Evolutionary conservation across 2,329 filamentous ascomycete species (phyloP).

Genomic region (Penicillium occitanis): DNA sequence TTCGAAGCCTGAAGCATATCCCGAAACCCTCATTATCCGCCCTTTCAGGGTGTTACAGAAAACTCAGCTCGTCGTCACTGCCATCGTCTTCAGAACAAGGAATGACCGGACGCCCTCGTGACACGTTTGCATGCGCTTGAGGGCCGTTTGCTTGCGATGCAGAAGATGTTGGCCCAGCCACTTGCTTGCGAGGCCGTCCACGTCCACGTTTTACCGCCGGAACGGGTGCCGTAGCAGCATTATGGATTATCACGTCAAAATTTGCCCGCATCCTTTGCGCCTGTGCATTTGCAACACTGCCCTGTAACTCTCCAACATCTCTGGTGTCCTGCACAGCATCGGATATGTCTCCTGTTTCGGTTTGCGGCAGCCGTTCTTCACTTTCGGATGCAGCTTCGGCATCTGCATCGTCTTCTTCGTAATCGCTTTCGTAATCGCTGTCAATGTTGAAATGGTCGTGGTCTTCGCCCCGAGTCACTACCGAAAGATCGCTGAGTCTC

Average conservation of each 20-base stretch:
- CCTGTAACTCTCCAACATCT: background rate
- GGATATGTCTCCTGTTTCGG: conserved; percentile 9
- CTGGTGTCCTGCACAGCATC: conserved; percentile 17
- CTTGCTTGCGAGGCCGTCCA: conserved; percentile 17
- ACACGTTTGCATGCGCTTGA: conserved; percentile 12
- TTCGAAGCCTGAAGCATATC: background rate
- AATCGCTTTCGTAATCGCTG: conserved; percentile 1
- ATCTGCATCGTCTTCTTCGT: background rate
- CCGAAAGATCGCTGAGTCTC: conserved; percentile 3
- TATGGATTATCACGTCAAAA: conserved; percentile 21
- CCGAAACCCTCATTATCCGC: background rate
- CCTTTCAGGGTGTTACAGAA: conserved; percentile 25
- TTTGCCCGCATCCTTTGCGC: background rate
- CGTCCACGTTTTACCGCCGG: conserved; percentile 10
- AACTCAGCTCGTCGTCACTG: conserved; percentile 43
- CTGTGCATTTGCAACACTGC: conserved; percentile 5
- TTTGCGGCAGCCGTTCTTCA: background rate
- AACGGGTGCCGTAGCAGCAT: background rate
- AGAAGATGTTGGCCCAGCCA: background rate
- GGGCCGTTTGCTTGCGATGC: background rate
- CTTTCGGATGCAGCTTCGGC: background rate
- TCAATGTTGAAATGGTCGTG: background rate
- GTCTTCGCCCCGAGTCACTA: background rate
- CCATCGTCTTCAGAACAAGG: conserved; percentile 33
- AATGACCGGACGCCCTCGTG: conserved; percentile 25